Base-by-base conservation (phyloP, 495 filamentous ascomycete species). In the Penicillium flavigenum region DNA sequence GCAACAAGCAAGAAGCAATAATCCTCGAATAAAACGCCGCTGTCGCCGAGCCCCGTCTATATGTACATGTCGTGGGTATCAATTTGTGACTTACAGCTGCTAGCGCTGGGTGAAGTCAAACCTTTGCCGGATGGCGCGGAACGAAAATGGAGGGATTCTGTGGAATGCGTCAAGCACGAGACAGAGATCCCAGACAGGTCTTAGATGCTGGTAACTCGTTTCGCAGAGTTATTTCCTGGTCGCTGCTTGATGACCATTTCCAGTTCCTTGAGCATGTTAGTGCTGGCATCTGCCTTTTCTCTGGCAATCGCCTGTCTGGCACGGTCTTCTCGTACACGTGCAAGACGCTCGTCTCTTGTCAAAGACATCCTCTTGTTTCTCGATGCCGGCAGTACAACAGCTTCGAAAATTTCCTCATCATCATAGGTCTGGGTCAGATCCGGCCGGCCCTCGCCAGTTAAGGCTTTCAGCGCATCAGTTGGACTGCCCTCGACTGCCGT, bases 201-300 rank as follows among this genome's bases (percentile, higher is more conserved):
- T 58, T 57, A 68, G 38, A 82, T 71, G 57, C 74, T 81, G 20
- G 80, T 81, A 38, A 83, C 71, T 50, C 81, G 65, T 63, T 78
- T 78, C 12, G 72, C 79, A 41, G 69, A 72, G 51, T 66, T 72
- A 54, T 72, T 75, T 42, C 70, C 75, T 41, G 89, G 86, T 55
- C 90, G 76, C 56, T 92, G 76, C 69, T 91, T 90, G 58, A 96
- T 92, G 10, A 91, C 92, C 71, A 87, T 88, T 71, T 96, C 88
- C 60, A 98, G 77, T 68, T 98, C 94, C 64, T 86, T 87, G 61
- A 98, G 79, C 90, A 98, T 93, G 59, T 87, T 86, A 24, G 88
- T 88, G 56, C 84, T 91, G 2, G 91, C 88, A 51, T 96, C 90
- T 16, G 78, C 68, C 61, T 86, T 88, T 57, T 92, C 90, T 48